Percentiles rank a stretch among this genome's conserved stretches.
Evolutionary conservation across 345 rosid genomes (phyloP).

Genomic region (Eucalyptus leucophloia): DNA sequence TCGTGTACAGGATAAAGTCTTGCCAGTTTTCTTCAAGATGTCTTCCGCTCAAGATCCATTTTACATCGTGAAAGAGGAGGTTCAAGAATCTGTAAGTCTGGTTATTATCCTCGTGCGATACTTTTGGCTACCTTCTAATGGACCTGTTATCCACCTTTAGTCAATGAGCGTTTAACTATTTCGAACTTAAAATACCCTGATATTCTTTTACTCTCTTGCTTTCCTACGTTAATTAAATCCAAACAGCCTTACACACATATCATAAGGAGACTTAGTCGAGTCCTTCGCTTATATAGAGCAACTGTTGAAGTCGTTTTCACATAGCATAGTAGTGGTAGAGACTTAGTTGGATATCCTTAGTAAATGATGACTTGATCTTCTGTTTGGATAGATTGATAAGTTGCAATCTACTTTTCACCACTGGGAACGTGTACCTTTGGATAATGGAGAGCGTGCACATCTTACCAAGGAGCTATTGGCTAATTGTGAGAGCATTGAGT

Average conservation of each 20-base stretch:
- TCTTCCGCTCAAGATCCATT: slow-evolving; percentile 98
- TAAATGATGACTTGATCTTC: neutral
- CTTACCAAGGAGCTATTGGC: slow-evolving; percentile 62
- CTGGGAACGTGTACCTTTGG: slow-evolving; percentile 69
- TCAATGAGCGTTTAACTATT: neutral
- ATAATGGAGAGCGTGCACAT: slow-evolving; percentile 48
- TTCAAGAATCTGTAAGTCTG: slow-evolving; percentile 85
- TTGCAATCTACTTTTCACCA: slow-evolving; percentile 72
- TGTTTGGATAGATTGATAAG: slow-evolving; percentile 67
- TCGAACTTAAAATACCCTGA: neutral
- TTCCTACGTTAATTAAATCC: neutral
- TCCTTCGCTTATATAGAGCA: neutral
- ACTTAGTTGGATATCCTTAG: neutral
- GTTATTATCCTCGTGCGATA: neutral
- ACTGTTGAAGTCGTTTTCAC: neutral
- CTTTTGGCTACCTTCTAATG: neutral
- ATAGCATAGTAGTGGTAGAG: neutral
- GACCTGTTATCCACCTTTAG: neutral
- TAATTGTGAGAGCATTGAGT: slow-evolving; percentile 79
- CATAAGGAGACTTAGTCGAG: neutral
- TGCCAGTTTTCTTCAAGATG: slow-evolving; percentile 18
- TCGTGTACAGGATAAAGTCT: neutral
- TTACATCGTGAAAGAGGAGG: slow-evolving; percentile 96
- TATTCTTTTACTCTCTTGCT: neutral
- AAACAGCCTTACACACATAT: neutral